Base-by-base conservation (phyloP, 2,329 filamentous ascomycete genomes). In the Amauroascus verrucosus region DNA sequence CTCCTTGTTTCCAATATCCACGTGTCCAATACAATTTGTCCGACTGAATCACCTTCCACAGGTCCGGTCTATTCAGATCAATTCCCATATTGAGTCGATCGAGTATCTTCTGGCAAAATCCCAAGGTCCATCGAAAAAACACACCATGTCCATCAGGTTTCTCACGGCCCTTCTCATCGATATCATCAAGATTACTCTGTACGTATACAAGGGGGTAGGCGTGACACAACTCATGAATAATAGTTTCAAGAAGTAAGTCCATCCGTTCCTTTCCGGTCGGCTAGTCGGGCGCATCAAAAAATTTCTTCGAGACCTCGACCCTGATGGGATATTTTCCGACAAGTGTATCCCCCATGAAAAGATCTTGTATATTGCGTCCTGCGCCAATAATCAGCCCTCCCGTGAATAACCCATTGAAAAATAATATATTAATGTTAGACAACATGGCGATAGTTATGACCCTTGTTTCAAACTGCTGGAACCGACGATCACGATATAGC, bases 181-280 rank as follows among this genome's bases (percentile, higher is more conserved):
- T 20, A 37, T 53, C 50, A 1, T n/a, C 16, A 37, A 24, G 11
- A 28, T 3, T 16, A 5, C 8, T n/a, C 32, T 16, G n/a, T 22
- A 28, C 1, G 6, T 20, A 6, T 8, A 51, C 24, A 1, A 28
- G 7, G 2, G 26, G 30, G 20, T 38, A 53, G 13, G 50, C 40
- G 38, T 53, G 50, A 18, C 41, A 46, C 50, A 53, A 46, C 22
- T 53, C 50, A 20, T 53, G 50, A 6, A 53, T 28, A 22, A 53
- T 26, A 8, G 38, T n/a, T n/a, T n/a, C 43, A 18, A 22, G 7
- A 11, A 53, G 6, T 9, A 53, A 7, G 4, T 26, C 41, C n/a
- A 47, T 38, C 16, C 50, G 22, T 28, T 14, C 13, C 9, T 26
- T 37, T 11, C 18, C 16, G 6, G 35, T 30, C 6, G 16, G 3